phyloP scores from a whole-genome alignment of 257 asterid genomes.

The Solanum piurae region DNA sequence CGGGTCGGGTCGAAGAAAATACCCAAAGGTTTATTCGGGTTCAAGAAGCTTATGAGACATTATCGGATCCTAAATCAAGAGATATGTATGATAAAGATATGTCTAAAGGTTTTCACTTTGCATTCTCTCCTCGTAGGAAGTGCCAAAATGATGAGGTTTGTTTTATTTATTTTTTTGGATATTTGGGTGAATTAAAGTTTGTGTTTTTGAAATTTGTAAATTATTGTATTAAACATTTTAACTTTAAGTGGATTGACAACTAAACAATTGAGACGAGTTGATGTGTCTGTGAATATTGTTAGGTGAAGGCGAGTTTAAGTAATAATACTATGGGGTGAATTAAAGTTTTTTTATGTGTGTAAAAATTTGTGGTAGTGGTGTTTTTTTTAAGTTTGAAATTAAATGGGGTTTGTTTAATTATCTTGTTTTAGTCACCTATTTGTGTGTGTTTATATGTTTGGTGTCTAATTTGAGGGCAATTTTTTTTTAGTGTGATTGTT shows the following conservation, averaged over 20 bases:
- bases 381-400: background rate
- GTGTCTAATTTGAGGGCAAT: background rate
- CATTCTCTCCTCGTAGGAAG: slow-evolving; percentile 35
- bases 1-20: slow-evolving; percentile 65
- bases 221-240: background rate
- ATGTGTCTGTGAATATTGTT: background rate
- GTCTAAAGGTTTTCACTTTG: slow-evolving; percentile 40
- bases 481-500: background rate
- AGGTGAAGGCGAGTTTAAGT: background rate
- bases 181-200: background rate
- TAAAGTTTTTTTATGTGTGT: background rate
- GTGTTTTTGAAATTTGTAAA: background rate
- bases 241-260: accelerated
- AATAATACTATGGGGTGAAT: background rate
- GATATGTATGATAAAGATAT: slow-evolving; percentile 53
- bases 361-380: background rate
- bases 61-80: slow-evolving; percentile 60
- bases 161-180: background rate
- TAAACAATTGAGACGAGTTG: background rate
- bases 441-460: background rate
- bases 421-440: background rate
- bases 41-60: slow-evolving; percentile 80
- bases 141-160: slow-evolving; percentile 38
- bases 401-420: background rate
- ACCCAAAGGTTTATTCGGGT: slow-evolving; percentile 60